A percentile compares a stretch with the other conserved stretches of the same genome.
phyloP scores from a whole-genome alignment of 768 basidiomycete genomes.

The Roridomyces roridus region DNA sequence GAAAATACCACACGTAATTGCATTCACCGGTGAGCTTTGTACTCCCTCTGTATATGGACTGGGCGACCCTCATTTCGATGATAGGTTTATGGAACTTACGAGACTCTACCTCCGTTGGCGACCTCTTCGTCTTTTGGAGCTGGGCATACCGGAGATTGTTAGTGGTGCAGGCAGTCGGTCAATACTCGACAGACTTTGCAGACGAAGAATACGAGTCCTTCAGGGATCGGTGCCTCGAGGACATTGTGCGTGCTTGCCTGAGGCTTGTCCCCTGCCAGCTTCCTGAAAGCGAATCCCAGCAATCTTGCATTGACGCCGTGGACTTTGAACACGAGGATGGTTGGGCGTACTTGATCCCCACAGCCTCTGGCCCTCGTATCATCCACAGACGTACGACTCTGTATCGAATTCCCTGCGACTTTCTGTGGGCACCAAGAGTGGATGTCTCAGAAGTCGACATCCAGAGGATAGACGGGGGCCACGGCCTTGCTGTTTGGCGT shows the following conservation, averaged over 20 bases:
- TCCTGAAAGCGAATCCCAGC: neutral
- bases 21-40: too few species aligned
- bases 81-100: too few species aligned
- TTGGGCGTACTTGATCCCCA: conserved; percentile 9
- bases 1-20: too few species aligned
- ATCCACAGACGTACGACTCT: conserved; percentile 1
- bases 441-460: conserved; percentile 15
- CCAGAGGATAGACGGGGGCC: neutral
- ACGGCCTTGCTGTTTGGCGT: conserved; percentile 4
- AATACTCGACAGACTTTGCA: neutral
- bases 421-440: conserved; percentile 11
- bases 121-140: conserved; percentile 5
- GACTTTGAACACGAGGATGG: conserved; percentile 1
- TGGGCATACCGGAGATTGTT: neutral
- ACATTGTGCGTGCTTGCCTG: neutral
- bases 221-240: too few species aligned
- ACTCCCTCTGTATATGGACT: too few species aligned
- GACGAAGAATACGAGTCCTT: neutral
- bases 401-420: conserved; percentile 7
- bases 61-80: too few species aligned
- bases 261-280: neutral
- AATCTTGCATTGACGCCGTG: conserved; percentile 4
- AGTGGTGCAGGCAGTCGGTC: neutral
- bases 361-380: conserved; percentile 11
- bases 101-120: too few species aligned